Base-by-base conservation (phyloP, 2,329 filamentous ascomycete genomes). In the Thyridium curvatum region DNA sequence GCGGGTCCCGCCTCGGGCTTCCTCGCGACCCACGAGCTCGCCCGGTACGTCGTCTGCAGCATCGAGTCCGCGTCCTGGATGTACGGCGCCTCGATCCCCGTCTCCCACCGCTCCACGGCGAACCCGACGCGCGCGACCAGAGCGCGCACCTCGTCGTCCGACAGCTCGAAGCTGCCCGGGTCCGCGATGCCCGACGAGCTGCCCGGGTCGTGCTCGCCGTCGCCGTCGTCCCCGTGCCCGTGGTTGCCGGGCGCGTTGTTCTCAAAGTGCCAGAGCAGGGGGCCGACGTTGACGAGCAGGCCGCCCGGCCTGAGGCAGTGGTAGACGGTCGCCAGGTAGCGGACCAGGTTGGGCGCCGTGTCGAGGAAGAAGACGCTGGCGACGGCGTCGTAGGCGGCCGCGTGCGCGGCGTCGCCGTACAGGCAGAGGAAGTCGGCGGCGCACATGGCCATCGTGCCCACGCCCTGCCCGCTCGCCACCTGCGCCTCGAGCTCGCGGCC, bases 291-390 rank as follows among this genome's bases (percentile, higher is more conserved):
- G 54, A 95, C 75, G 69, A 94, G 86, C 4, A 94, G 53, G 0
- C 93, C 93, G 18, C 84, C 85, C 0, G 78, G 70, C 48, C 76
- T 79, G 36, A 98, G 72, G 53, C 90, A 94, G 54, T 85, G 77
- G 32, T 66, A 68, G 39, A 97, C 86, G 2, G 89, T 82, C 55
- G 94, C 82, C 28, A 98, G 77, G 56, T 98, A 98, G 3, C 84
- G 78, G 39, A 97, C 84, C 26, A 96, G 59, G 57, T 98, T 97
- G 2, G 91, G 90, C 3, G 93, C 93, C 2, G 93, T 98, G 59
- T 98, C 94, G 41, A 98, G 83, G 66, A 98, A 98, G 66, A 97
- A 98, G 10, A 95, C 86, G 3, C 85, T 87, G 0, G 86, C 81
- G 2, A 97, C 87, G 1, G 84, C 89, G 52, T 96, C 82, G 59